Evolutionary conservation across 2,329 filamentous ascomycete species (phyloP).

Genomic region (Didymella segeticola): DNA sequence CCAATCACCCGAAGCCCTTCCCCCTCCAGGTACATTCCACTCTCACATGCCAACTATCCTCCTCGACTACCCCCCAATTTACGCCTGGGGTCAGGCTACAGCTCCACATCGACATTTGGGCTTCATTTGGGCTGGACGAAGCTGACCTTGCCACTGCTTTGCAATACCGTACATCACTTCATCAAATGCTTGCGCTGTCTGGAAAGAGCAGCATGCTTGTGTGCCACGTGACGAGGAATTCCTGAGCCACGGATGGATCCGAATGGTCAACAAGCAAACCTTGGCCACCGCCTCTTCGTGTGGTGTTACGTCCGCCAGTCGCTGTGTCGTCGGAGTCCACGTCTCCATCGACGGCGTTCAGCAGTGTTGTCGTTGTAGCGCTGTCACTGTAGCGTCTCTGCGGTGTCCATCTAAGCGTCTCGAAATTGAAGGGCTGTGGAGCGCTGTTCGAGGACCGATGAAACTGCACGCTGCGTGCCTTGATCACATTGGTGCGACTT

Average conservation of each 20-base stretch:
- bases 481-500: conserved; percentile 2
- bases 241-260: not conserved
- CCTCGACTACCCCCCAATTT: not conserved
- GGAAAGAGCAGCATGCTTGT: not conserved
- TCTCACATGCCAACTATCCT: too few relatives aligned
- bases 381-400: not conserved
- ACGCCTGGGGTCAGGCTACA: not conserved
- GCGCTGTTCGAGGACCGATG: not conserved
- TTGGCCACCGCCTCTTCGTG: not conserved
- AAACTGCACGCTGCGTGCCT: conserved; percentile 10
- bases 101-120: not conserved
- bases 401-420: not conserved
- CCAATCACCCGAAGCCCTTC: too few relatives aligned
- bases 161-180: not conserved
- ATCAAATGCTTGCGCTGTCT: not conserved
- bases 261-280: not conserved
- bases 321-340: not conserved
- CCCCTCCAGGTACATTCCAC: too few relatives aligned
- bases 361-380: not conserved
- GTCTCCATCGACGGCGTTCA: not conserved
- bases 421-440: conserved; percentile 4
- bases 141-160: not conserved
- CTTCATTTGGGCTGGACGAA: not conserved
- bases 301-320: not conserved
- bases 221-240: not conserved